A percentile compares a stretch with the other conserved stretches of the same genome.
Conservation (phyloP, 306 rosid genomes). For the Rosa rugosa region DNA sequence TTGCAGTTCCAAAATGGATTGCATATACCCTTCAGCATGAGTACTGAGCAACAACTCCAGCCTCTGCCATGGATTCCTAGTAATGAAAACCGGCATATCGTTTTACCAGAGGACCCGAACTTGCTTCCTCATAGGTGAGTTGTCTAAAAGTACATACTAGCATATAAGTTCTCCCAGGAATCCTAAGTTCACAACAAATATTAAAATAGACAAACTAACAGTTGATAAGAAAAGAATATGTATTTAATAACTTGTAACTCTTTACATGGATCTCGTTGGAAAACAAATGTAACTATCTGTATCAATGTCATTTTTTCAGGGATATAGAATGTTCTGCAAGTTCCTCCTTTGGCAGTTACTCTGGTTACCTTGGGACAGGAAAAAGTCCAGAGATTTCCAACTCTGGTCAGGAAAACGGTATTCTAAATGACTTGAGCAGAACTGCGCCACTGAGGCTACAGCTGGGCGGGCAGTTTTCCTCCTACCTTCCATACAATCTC, state of each 20-base stretch:
- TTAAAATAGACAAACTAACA: background rate
- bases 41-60: slow-evolving; percentile 70
- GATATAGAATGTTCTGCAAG: slow-evolving; percentile 72
- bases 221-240: background rate
- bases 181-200: background rate
- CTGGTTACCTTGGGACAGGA: slow-evolving; percentile 49
- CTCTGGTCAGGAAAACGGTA: slow-evolving; percentile 48
- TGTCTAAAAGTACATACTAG: background rate
- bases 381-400: slow-evolving; percentile 46
- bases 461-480: slow-evolving; percentile 51
- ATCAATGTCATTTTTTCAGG: slow-evolving; percentile 35
- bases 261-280: background rate
- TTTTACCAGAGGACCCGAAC: slow-evolving; percentile 64
- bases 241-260: background rate
- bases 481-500: slow-evolving; percentile 71
- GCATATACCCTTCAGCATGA: slow-evolving; percentile 64
- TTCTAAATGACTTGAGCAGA: slow-evolving; percentile 40
- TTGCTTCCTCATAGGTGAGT: slow-evolving; percentile 63
- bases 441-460: slow-evolving; percentile 56
- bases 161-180: slow-evolving; percentile 10
- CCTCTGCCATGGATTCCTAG: slow-evolving; percentile 64
- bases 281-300: slow-evolving; percentile 2
- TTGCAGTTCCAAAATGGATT: slow-evolving; percentile 77
- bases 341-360: slow-evolving; percentile 57
- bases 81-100: slow-evolving; percentile 43